Evolutionary conservation across 805 yeast species (phyloP).

Genomic region (Ogataea ramenticola): DNA sequence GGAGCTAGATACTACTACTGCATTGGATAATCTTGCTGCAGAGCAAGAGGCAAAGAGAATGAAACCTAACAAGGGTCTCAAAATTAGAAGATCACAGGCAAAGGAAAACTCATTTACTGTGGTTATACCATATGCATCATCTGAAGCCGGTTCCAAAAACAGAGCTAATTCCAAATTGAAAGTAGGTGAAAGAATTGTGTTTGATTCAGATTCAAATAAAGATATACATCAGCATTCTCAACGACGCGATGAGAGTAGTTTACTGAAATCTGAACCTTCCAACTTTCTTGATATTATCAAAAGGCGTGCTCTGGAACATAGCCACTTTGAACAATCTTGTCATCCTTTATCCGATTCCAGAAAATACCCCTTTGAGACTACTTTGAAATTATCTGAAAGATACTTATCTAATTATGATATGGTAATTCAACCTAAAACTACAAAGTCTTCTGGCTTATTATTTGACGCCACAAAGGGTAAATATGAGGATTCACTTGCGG

Average conservation of each 20-base stretch:
- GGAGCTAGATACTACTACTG: background rate
- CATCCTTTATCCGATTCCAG: background rate
- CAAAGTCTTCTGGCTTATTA: too few species aligned
- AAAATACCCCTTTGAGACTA: background rate
- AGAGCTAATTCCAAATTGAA: background rate
- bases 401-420: background rate
- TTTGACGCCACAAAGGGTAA: background rate
- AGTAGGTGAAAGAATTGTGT: too few species aligned
- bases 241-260: too few species aligned
- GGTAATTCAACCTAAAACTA: background rate
- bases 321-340: background rate
- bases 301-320: background rate
- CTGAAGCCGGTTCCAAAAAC: slow-evolving; percentile 1
- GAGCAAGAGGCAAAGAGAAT: slow-evolving; percentile 3
- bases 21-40: background rate
- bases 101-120: slow-evolving; percentile 9
- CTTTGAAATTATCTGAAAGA: background rate
- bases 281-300: too few species aligned
- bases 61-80: background rate
- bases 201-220: too few species aligned
- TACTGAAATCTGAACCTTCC: too few species aligned
- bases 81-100: slow-evolving; percentile 1
- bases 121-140: slow-evolving; percentile 10
- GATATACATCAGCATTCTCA: too few species aligned
- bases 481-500: slow-evolving; percentile 8